phyloP scores from a whole-genome alignment of 2,329 filamentous ascomycete species.

The Penicillium sp. region DNA sequence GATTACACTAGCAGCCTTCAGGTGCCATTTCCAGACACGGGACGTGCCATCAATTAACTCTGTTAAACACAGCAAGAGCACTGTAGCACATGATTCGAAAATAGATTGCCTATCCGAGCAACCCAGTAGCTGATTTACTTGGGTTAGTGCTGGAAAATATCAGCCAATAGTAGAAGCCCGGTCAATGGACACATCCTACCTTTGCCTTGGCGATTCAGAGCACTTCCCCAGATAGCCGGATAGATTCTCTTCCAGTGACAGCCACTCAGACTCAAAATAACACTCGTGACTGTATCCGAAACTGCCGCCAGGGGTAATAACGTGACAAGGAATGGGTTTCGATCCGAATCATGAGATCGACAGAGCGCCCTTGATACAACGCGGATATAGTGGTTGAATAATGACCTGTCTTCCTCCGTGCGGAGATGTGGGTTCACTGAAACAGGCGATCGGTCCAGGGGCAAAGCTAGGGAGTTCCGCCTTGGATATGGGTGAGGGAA shows the following conservation, averaged over 20 bases:
- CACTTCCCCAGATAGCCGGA: constrained; percentile 26
- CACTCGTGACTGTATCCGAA: constrained; percentile 27
- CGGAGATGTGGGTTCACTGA: constrained; percentile 22
- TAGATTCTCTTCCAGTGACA: constrained; percentile 31
- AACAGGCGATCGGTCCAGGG: constrained; percentile 10
- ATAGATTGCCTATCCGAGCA: constrained; percentile 28
- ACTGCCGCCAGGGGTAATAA: constrained; percentile 27
- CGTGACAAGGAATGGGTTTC: constrained; percentile 27
- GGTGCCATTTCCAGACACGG: constrained; percentile 44
- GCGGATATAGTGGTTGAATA: constrained; percentile 31
- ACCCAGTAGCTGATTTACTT: constrained; percentile 22
- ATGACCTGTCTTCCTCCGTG: constrained; percentile 26
- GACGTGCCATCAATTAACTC: constrained; percentile 46
- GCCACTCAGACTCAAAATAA: constrained; percentile 27
- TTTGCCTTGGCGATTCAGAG: constrained; percentile 25
- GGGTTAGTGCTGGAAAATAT: constrained; percentile 19
- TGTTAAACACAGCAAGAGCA: constrained; percentile 45
- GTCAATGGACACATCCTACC: constrained; percentile 8
- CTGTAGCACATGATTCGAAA: constrained; percentile 41
- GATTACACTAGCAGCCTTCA: constrained; percentile 43
- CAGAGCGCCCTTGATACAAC: constrained; percentile 25
- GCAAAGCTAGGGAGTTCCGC: constrained; percentile 1
- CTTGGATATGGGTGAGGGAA: constrained; percentile 13
- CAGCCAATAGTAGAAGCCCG: neutral
- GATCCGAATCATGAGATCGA: constrained; percentile 19